Evolutionary conservation across 768 basidiomycete genomes (phyloP).

Genomic region (Punctularia strigosozonata): DNA sequence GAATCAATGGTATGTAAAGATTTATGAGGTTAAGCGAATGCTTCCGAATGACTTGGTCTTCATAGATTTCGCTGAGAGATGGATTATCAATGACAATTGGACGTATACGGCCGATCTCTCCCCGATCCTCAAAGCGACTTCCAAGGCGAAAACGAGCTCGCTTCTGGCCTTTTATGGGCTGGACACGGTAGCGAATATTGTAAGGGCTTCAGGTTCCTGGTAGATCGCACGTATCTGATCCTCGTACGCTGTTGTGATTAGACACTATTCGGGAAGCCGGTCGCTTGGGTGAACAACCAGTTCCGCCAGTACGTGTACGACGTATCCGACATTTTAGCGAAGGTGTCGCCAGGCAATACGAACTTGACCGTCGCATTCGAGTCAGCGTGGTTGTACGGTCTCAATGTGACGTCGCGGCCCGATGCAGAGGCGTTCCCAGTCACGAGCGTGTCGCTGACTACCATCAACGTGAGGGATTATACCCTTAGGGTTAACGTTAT

Average conservation of each 20-base stretch:
- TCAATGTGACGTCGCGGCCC: constrained; percentile 37
- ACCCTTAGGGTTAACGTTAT: too few relatives aligned
- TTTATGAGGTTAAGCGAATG: constrained; percentile 1
- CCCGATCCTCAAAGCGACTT: constrained; percentile 22
- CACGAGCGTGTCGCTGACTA: too few relatives aligned
- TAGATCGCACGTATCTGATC: neutral
- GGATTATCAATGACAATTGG: constrained; percentile 47
- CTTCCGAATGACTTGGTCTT: neutral
- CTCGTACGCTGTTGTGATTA: constrained; percentile 11
- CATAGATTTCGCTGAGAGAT: constrained; percentile 41
- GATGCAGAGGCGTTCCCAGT: constrained; percentile 39
- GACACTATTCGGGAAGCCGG: constrained; percentile 37
- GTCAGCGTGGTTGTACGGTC: constrained; percentile 40
- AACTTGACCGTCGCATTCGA: constrained; percentile 41
- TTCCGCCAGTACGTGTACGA: constrained; percentile 45
- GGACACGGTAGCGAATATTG: constrained; percentile 46
- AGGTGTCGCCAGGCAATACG: constrained; percentile 19
- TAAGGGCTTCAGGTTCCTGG: constrained; percentile 20
- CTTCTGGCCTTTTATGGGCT: constrained; percentile 45
- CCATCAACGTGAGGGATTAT: too few relatives aligned
- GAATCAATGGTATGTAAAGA: constrained; percentile 32
- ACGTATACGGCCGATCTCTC: constrained; percentile 43
- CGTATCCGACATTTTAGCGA: constrained; percentile 28
- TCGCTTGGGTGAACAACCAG: constrained; percentile 48
- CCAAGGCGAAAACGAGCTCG: constrained; percentile 16